phyloP scores from a whole-genome alignment of 495 filamentous ascomycete species.

The Choiromyces venosus region DNA sequence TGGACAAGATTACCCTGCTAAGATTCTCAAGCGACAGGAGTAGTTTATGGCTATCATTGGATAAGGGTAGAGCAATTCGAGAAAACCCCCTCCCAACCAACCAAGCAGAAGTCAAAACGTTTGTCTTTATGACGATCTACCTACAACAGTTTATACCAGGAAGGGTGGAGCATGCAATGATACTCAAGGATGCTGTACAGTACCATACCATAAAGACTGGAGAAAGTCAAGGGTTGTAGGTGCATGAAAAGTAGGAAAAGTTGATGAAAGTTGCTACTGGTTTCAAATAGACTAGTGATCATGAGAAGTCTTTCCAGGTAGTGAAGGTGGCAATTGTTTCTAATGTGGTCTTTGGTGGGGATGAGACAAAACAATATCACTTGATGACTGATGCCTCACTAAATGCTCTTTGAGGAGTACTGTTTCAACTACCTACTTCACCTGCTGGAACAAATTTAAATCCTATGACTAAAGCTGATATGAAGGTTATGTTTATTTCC shows the following conservation, averaged over 20 bases:
- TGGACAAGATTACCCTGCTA: not conserved
- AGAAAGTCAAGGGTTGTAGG: too few species aligned
- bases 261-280: too few species aligned
- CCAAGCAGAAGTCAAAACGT: not conserved
- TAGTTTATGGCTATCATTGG: not conserved
- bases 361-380: slow-evolving; percentile 5
- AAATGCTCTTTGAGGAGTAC: not conserved
- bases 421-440: not conserved
- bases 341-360: not conserved
- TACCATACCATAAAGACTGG: not conserved
- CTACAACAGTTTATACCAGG: slow-evolving; percentile 3
- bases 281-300: not conserved
- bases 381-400: not conserved
- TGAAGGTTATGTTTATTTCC: slow-evolving; percentile 9
- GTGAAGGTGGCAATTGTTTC: not conserved
- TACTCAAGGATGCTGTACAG: not conserved
- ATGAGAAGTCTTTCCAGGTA: not conserved
- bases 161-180: not conserved
- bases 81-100: not conserved
- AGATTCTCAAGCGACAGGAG: not conserved
- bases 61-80: slow-evolving; percentile 1
- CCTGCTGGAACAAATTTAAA: too few species aligned
- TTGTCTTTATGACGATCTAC: slow-evolving; percentile 7
- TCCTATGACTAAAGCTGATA: not conserved
- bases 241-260: not conserved